Conservation (phyloP, 495 filamentous ascomycete species). For the Penicillium desertorum region DNA sequence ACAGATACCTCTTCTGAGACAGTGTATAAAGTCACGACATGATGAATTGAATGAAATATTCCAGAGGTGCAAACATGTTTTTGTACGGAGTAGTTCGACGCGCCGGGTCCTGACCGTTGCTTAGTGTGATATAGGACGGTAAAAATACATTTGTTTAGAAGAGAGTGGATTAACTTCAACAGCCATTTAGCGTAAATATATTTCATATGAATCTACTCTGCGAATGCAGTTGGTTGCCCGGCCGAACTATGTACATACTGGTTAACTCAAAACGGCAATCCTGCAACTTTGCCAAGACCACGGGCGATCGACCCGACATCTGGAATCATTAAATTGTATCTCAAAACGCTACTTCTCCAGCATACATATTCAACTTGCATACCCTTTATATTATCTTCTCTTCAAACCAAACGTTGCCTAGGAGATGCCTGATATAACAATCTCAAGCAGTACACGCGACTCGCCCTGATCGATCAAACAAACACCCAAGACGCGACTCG, state of each 20-base stretch:
- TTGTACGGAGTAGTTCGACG: neutral
- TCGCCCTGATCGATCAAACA: constrained; percentile 6
- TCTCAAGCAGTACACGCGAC: neutral
- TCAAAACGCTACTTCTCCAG: constrained; percentile 4
- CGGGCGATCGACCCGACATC: constrained; percentile 15
- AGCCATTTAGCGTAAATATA: too few relatives aligned
- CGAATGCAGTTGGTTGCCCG: constrained; percentile 39
- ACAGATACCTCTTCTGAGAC: neutral
- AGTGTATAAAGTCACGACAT: constrained; percentile 2
- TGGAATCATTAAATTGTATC: constrained; percentile 8
- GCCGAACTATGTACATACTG: constrained; percentile 22
- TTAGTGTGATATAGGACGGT: neutral
- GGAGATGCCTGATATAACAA: constrained; percentile 1
- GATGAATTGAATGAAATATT: constrained; percentile 5
- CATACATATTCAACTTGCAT: neutral
- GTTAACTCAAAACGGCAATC: constrained; percentile 28
- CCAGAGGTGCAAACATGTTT: neutral
- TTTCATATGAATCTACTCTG: neutral
- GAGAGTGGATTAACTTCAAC: too few relatives aligned
- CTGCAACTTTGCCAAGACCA: constrained; percentile 38
- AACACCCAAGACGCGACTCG: constrained; percentile 11
- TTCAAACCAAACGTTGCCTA: neutral
- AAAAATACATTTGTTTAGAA: neutral
- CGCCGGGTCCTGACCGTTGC: neutral
- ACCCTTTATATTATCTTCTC: neutral